Evolutionary conservation across 371 early-diverging fungal species (phyloP).

Genomic region (Mucor saturninus): DNA sequence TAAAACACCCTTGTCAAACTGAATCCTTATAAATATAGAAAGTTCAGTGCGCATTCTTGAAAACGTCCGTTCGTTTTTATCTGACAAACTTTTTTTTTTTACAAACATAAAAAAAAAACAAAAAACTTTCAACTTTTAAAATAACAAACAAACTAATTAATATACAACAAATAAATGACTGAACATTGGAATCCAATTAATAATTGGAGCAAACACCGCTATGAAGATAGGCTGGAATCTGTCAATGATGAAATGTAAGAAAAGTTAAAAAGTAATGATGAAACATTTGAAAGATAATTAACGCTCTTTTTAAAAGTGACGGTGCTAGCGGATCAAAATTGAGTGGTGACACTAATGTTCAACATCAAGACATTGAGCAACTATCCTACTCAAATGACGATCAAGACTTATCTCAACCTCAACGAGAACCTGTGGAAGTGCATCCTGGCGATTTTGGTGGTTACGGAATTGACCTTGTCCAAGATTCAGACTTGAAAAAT

Average conservation of each 20-base stretch:
- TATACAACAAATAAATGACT: slow-evolving; percentile 2
- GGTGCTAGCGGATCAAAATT: background rate
- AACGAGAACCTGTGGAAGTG: slow-evolving; percentile 14
- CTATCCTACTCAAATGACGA: slow-evolving; percentile 17
- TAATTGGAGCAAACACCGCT: background rate
- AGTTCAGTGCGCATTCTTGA: too few relatives aligned
- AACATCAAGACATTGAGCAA: slow-evolving; percentile 12
- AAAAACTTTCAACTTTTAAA: background rate
- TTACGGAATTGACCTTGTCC: slow-evolving; percentile 4
- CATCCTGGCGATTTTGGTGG: slow-evolving; percentile 8
- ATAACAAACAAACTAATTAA: background rate
- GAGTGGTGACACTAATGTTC: background rate
- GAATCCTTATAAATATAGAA: too few relatives aligned
- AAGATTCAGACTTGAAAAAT: slow-evolving; percentile 14
- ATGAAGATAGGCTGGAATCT: background rate
- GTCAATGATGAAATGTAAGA: background rate
- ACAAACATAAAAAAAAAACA: too few relatives aligned
- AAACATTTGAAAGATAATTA: background rate
- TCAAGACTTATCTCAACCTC: slow-evolving; percentile 10
- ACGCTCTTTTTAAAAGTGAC: background rate
- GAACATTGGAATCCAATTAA: slow-evolving; percentile 2
- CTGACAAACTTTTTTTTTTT: too few relatives aligned
- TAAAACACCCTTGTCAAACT: too few relatives aligned
- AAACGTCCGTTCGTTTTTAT: too few relatives aligned
- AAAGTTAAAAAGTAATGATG: background rate